Evolutionary conservation across 208 protist genomes (phyloP).

Genomic region (Acanthamoeba culbertsoni): DNA sequence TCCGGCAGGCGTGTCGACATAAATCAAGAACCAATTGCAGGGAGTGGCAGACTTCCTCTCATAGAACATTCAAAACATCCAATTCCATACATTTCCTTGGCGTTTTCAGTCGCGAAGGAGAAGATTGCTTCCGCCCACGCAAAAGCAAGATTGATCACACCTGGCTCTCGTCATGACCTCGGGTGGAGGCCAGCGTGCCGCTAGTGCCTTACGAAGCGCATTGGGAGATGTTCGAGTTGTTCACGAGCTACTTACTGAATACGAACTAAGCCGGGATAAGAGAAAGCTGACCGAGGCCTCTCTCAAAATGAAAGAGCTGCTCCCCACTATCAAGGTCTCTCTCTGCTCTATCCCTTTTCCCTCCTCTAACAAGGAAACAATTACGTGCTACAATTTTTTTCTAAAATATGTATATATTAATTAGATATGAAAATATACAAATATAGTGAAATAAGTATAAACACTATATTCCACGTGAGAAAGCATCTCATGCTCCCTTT

Average conservation of each 20-base stretch:
- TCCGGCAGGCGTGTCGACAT: too few species aligned
- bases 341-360: not conserved
- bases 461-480: too few species aligned
- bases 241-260: slow-evolving; percentile 4
- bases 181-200: not conserved
- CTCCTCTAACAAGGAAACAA: not conserved
- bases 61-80: too few species aligned
- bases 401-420: not conserved
- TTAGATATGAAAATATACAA: not conserved
- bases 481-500: too few species aligned
- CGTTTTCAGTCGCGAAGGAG: too few species aligned
- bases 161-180: not conserved
- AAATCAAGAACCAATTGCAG: too few species aligned
- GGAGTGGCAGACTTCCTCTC: too few species aligned
- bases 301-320: slow-evolving; percentile 39
- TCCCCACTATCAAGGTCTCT: not conserved
- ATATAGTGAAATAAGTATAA: too few species aligned
- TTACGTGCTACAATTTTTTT: not conserved
- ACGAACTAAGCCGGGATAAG: not conserved
- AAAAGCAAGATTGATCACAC: not conserved
- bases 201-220: not conserved
- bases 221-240: not conserved
- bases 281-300: not conserved
- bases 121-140: not conserved
- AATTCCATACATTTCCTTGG: too few species aligned